Conservation (phyloP, 2,329 filamentous ascomycete species). For the Emergomyces pasteurianus region DNA sequence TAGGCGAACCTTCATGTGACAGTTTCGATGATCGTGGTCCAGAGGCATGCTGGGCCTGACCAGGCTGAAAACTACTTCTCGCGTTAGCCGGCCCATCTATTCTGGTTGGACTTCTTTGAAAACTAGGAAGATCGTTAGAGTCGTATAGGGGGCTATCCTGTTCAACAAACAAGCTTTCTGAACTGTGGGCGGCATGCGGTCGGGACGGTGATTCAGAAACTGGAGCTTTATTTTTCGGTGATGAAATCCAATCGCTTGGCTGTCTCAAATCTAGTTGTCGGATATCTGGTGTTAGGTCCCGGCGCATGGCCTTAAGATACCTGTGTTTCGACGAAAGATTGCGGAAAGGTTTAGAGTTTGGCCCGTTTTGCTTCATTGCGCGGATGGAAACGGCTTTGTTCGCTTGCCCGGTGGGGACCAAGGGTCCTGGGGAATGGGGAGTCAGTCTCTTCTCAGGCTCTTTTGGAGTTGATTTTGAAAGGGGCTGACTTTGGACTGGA, state of each 20-base stretch:
- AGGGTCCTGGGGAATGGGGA: background rate
- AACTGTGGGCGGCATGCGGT: background rate
- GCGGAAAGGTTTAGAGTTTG: constrained; percentile 7
- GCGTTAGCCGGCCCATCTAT: background rate
- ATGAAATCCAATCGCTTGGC: constrained; percentile 21
- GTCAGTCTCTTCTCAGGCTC: background rate
- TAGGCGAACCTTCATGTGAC: background rate
- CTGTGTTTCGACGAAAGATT: constrained; percentile 18
- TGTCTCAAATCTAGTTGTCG: constrained; percentile 24
- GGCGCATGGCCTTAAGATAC: constrained; percentile 20
- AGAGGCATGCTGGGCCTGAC: background rate
- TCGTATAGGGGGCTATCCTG: constrained; percentile 7
- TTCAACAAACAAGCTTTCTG: constrained; percentile 12
- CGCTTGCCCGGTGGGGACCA: background rate
- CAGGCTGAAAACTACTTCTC: background rate
- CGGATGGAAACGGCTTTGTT: background rate
- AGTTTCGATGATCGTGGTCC: background rate
- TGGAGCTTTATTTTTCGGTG: background rate
- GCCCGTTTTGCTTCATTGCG: background rate
- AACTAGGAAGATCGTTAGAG: background rate
- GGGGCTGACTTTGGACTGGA: background rate
- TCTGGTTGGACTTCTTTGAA: background rate
- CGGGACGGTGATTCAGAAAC: background rate
- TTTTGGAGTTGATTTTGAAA: background rate
- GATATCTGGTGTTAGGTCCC: constrained; percentile 26